phyloP scores from a whole-genome alignment of 2,329 filamentous ascomycete genomes.

The Gliomastix tumulicola region DNA sequence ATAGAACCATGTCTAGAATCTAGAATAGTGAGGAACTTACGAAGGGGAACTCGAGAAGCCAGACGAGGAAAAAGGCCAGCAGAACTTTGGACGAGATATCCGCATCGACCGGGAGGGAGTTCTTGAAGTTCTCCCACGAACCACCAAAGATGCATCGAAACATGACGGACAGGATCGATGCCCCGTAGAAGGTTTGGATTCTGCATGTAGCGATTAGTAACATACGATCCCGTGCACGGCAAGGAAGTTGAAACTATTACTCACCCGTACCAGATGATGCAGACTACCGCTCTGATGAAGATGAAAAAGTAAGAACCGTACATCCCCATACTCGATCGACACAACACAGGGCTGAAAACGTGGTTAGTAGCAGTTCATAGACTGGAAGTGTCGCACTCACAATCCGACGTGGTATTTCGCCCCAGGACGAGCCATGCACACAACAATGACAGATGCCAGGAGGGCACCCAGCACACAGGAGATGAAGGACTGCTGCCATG shows the following conservation, averaged over 20 bases:
- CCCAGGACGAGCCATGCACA: conserved; percentile 16
- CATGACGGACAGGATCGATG: conserved; percentile 7
- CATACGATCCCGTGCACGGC: too few species aligned
- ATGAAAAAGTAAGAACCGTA: conserved; percentile 23
- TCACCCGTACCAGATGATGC: conserved; percentile 21
- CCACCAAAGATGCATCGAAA: conserved; percentile 24
- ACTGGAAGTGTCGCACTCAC: conserved; percentile 6
- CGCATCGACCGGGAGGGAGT: conserved; percentile 19
- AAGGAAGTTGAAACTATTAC: too few species aligned
- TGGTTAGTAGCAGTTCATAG: background rate
- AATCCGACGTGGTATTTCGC: conserved; percentile 17
- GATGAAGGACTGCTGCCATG: conserved; percentile 17
- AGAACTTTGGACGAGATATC: conserved; percentile 23
- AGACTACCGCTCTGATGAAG: conserved; percentile 20
- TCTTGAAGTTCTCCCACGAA: conserved; percentile 20
- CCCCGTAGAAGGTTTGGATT: conserved; percentile 7
- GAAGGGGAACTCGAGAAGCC: conserved; percentile 30
- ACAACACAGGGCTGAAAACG: conserved; percentile 14
- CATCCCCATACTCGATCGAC: conserved; percentile 19
- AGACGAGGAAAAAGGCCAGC: conserved; percentile 28
- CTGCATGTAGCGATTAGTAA: too few species aligned
- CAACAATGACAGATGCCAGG: conserved; percentile 13
- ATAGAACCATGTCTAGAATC: too few species aligned
- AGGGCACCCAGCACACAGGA: conserved; percentile 15
- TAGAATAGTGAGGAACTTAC: too few species aligned